Base-by-base conservation (phyloP, 1,284 basidiomycete genomes). In the Sphaerobolus stellatus region DNA sequence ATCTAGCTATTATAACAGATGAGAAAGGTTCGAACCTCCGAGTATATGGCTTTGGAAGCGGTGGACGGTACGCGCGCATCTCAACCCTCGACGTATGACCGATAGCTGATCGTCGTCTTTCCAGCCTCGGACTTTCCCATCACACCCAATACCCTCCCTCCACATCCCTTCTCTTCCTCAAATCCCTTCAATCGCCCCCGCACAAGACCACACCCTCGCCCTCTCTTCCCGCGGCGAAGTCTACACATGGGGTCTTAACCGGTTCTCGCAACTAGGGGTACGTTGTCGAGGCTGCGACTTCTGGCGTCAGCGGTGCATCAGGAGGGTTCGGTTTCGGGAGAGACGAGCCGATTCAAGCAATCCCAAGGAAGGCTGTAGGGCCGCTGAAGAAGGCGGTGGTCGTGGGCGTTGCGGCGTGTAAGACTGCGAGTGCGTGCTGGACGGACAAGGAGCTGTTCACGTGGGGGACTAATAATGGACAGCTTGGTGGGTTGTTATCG, bases 401-500 rank as follows among this genome's bases (percentile, higher is more conserved):
- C 0, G 71, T 77, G 20, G 97, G 97, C 18, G 80, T 96, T 3
- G 92, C 94, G 1, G 94, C 94, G 0, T 92, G 90, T 58, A 89
- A 91, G 65, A 86, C 85, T 25, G 90, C 93, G 24, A 94, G 90
- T 20, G 94, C 86, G 2, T 96, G 92, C 66, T 99, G 92, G 88
- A 97, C 94, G 1, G 79, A 81, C 16, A 68, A 66, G n/a, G 82
- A 86, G n/a, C 81, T 98, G 0, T 98, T 84, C 72, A 97, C 95
- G 0, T 99, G 95, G 95, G 97, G 96, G 0, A 94, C 90, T 24
- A 98, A 98, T 69, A 82, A 81, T 30, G 97, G 97, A 0, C 97
- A 99, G 68, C 78, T 99, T 3, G 95, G 95, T 36, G 38, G 30
- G 20, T 28, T n/a, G n/a, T 24, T 33, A 41, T 50, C 31, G 18